Percentiles rank a stretch among this genome's conserved stretches.
Evolutionary conservation across 345 rosid species (phyloP).

Genomic region (Psidium friedrichsthalianum): DNA sequence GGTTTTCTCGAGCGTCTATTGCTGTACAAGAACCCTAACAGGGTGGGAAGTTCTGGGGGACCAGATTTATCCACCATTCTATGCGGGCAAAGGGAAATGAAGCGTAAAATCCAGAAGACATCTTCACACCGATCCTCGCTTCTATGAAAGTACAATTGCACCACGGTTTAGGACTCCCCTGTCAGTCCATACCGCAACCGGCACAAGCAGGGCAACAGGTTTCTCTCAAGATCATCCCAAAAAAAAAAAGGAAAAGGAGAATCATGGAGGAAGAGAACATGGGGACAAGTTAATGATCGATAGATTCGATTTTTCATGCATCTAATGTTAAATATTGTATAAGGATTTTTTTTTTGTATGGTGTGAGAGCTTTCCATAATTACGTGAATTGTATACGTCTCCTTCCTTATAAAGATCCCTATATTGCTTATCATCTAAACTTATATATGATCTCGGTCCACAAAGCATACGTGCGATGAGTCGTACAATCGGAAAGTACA

Average conservation of each 20-base stretch:
- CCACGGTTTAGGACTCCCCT: no score
- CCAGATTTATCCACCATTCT: no score
- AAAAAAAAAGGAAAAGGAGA: background rate
- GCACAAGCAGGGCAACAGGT: background rate
- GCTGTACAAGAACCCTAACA: no score
- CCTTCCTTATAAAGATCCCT: background rate
- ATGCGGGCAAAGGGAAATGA: no score
- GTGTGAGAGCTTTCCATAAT: background rate
- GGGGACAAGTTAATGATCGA: background rate
- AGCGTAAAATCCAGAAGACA: no score
- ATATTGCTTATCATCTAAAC: background rate
- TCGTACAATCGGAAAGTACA: background rate
- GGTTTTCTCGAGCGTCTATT: background rate
- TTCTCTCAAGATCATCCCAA: background rate
- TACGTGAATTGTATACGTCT: background rate
- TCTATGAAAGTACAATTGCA: no score
- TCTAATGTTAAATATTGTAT: background rate
- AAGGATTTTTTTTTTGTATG: background rate
- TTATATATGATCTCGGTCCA: background rate
- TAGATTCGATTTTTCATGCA: background rate
- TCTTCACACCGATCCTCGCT: no score
- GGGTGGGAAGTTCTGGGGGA: no score
- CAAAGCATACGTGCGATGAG: background rate
- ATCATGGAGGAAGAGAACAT: background rate
- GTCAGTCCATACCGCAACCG: rapidly evolving